A percentile compares a stretch with the other conserved stretches of the same genome.
Conservation (phyloP, 1,139 yeast species). For the Lizanozyma gosingica region DNA sequence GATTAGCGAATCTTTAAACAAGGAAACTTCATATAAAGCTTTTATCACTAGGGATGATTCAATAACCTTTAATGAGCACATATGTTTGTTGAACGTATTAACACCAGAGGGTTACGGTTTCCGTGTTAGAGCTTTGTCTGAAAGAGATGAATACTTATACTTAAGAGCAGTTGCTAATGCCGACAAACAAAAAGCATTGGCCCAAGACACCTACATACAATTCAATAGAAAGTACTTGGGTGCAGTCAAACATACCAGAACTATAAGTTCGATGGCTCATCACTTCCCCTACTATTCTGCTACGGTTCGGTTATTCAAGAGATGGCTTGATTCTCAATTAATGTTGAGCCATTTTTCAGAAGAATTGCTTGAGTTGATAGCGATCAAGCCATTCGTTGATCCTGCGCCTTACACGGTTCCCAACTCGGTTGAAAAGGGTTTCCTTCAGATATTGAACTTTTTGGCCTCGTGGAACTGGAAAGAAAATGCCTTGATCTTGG, state of each 20-base stretch:
- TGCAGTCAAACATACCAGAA: slow-evolving; percentile 73
- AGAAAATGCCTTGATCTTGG: slow-evolving; percentile 74
- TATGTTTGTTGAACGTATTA: slow-evolving; percentile 53
- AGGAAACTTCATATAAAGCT: slow-evolving; percentile 45
- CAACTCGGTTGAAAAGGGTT: slow-evolving; percentile 70
- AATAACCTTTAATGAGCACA: slow-evolving; percentile 55
- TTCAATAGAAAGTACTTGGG: slow-evolving; percentile 63
- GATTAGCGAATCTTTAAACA: slow-evolving; percentile 48
- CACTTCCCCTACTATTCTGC: slow-evolving; percentile 72
- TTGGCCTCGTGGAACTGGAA: slow-evolving; percentile 91
- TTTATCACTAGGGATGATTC: slow-evolving; percentile 56
- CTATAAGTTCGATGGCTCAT: slow-evolving; percentile 61
- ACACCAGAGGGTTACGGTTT: slow-evolving; percentile 88
- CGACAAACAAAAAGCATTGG: slow-evolving; percentile 43
- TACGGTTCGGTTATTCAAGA: slow-evolving; percentile 74
- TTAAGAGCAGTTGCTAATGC: slow-evolving; percentile 60
- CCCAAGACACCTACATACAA: slow-evolving; percentile 55
- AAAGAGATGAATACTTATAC: slow-evolving; percentile 70
- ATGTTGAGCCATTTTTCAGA: slow-evolving; percentile 63
- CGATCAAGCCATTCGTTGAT: slow-evolving; percentile 77
- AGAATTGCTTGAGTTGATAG: slow-evolving; percentile 74
- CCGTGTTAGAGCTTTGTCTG: slow-evolving; percentile 63
- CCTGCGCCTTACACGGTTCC: slow-evolving; percentile 79
- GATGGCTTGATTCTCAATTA: slow-evolving; percentile 74
- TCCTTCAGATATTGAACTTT: slow-evolving; percentile 62